phyloP scores from a whole-genome alignment of 805 yeast species.

The Starmerella cellae region DNA sequence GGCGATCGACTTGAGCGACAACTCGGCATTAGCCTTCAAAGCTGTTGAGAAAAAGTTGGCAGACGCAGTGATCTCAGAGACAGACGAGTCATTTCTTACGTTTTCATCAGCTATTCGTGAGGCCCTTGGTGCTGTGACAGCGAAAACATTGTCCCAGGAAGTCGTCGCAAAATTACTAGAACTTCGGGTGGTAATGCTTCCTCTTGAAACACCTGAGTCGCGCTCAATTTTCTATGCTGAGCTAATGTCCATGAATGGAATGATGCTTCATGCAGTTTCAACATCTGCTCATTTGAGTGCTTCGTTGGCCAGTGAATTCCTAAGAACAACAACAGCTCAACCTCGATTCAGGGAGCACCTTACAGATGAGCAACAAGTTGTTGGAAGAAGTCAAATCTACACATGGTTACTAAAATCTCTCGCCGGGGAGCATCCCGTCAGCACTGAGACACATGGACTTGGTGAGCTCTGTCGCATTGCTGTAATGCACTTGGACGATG shows the following conservation, averaged over 20 bases:
- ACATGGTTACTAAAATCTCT: background rate
- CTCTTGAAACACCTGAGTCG: background rate
- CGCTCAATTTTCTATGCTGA: background rate
- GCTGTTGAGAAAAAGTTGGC: background rate
- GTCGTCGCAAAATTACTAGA: background rate
- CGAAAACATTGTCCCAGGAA: background rate
- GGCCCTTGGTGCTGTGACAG: background rate
- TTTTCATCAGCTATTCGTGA: background rate
- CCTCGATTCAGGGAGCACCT: background rate
- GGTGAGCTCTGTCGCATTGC: background rate
- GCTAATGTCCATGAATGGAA: background rate
- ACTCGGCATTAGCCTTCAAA: background rate
- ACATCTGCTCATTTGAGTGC: background rate
- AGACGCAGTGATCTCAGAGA: background rate
- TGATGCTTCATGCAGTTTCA: background rate
- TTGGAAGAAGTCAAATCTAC: background rate
- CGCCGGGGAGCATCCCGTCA: background rate
- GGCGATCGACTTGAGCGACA: conserved; percentile 3
- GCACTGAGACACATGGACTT: background rate
- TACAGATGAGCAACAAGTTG: background rate
- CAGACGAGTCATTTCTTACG: background rate
- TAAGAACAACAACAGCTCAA: background rate
- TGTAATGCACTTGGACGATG: background rate
- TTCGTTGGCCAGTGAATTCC: conserved; percentile 1
- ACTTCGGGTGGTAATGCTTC: background rate